Conservation (phyloP, 345 rosid genomes). For the Leavenworthia alabamica region DNA sequence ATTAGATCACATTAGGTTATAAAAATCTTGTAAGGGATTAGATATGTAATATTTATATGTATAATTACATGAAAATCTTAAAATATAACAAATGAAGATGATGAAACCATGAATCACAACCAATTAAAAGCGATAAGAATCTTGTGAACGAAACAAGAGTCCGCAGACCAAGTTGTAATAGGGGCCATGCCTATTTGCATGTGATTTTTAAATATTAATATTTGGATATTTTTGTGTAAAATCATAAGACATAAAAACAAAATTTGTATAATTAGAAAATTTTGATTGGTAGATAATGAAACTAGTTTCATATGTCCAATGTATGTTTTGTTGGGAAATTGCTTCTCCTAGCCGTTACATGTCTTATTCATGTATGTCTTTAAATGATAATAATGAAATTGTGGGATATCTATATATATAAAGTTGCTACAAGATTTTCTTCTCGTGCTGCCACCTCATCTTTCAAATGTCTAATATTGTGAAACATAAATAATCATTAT, state of each 20-base stretch:
- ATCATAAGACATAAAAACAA: constrained; percentile 9
- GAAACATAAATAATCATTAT: too few relatives aligned
- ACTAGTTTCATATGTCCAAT: neutral
- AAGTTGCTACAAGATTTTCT: too few relatives aligned
- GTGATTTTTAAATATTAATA: constrained; percentile 8
- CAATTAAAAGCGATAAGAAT: constrained; percentile 10
- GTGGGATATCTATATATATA: neutral
- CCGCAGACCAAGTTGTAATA: constrained; percentile 15
- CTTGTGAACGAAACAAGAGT: constrained; percentile 17
- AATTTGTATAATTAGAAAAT: neutral
- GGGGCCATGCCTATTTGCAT: constrained; percentile 18
- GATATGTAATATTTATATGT: neutral
- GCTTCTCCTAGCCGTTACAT: constrained; percentile 20
- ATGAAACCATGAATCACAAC: constrained; percentile 2
- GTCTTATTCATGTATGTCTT: constrained; percentile 19
- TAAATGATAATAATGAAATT: neutral
- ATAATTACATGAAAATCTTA: neutral
- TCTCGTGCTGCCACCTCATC: too few relatives aligned
- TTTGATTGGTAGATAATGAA: constrained; percentile 16
- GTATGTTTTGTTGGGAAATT: constrained; percentile 13
- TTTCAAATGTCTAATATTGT: too few relatives aligned
- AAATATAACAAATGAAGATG: too few relatives aligned
- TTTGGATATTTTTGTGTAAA: too few relatives aligned
- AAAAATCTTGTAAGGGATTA: too few relatives aligned
- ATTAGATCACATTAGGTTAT: too few relatives aligned